A percentile compares a stretch with the other conserved stretches of the same genome.
Evolutionary conservation across 2,329 filamentous ascomycete species (phyloP).

Genomic region (Colletotrichum sp.): DNA sequence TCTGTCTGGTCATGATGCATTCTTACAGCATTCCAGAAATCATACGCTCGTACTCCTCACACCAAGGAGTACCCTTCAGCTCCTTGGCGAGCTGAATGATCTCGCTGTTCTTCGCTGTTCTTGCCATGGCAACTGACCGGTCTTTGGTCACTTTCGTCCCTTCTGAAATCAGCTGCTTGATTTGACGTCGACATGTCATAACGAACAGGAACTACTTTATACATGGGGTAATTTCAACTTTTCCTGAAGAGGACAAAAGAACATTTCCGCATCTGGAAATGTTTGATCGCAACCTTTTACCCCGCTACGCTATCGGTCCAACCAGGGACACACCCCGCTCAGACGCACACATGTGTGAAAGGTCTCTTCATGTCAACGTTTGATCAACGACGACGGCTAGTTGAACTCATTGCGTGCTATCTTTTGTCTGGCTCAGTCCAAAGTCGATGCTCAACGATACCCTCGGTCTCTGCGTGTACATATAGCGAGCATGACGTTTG

Average conservation of each 20-base stretch:
- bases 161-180: neutral
- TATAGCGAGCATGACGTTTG: neutral
- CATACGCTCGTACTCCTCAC: conserved; percentile 69
- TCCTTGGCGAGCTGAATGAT: neutral
- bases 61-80: neutral
- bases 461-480: neutral
- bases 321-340: neutral
- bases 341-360: neutral
- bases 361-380: neutral
- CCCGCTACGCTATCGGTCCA: neutral
- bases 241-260: neutral
- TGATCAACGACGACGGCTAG: neutral
- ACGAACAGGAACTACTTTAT: neutral
- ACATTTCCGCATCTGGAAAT: neutral
- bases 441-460: neutral
- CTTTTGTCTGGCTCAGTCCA: neutral
- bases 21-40: conserved; percentile 60
- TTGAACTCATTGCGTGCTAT: neutral
- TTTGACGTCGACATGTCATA: neutral
- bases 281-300: neutral
- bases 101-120: neutral
- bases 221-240: neutral
- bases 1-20: neutral
- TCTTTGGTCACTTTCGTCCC: neutral
- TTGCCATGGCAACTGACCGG: neutral